Evolutionary conservation across 2,329 filamentous ascomycete genomes (phyloP).

Genomic region (Aspergillus novoparasiticus): DNA sequence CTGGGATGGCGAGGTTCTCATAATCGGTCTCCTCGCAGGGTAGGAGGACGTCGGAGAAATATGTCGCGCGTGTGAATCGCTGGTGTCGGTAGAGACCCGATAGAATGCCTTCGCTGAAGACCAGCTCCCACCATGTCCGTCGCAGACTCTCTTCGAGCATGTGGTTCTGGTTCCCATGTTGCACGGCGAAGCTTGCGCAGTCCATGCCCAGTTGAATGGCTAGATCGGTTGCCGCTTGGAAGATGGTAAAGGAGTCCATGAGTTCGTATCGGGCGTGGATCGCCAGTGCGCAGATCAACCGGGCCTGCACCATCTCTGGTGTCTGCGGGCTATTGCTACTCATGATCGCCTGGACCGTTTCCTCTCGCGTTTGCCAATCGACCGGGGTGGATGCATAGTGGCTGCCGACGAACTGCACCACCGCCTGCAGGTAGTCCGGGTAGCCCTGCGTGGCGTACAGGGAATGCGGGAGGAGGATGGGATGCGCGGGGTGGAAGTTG

Average conservation of each 20-base stretch:
- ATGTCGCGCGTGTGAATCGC: neutral
- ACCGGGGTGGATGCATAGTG: neutral
- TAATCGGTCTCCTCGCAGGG: neutral
- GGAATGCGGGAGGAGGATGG: neutral
- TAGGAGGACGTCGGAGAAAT: slow-evolving; percentile 1
- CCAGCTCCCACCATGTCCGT: slow-evolving; percentile 8
- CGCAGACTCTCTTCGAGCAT: slow-evolving; percentile 1
- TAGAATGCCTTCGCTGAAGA: slow-evolving; percentile 1
- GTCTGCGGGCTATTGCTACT: neutral
- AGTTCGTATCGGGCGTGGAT: neutral
- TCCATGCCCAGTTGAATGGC: slow-evolving; percentile 4
- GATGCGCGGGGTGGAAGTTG: slow-evolving; percentile 4
- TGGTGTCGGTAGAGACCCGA: neutral
- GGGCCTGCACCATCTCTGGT: slow-evolving; percentile 1
- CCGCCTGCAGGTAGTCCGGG: neutral
- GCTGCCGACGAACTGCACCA: neutral
- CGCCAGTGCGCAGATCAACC: neutral
- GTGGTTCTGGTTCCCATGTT: neutral
- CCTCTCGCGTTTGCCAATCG: neutral
- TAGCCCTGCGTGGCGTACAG: neutral
- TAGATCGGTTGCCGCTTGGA: slow-evolving; percentile 1
- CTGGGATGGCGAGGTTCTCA: neutral
- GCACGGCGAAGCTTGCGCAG: neutral
- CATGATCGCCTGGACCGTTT: neutral
- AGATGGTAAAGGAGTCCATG: neutral